Evolutionary conservation across 352 stramenopile species (phyloP), one percentile per base, ranked within the genome.

Genomic region (Globisporangium cystogenes): DNA sequence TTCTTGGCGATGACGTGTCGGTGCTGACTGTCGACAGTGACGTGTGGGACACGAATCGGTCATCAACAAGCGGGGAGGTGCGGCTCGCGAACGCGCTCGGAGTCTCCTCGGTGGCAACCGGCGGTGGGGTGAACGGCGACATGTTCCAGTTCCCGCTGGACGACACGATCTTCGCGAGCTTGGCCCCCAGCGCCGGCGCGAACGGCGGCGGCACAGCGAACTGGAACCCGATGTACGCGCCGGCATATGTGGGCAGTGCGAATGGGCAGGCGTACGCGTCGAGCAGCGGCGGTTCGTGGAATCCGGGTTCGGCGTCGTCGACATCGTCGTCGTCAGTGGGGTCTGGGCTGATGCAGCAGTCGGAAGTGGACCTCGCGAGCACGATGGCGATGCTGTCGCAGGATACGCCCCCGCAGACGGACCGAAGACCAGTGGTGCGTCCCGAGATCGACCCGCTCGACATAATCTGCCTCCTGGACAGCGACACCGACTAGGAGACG

Each of bases 391-490:
- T 72, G 35, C 51, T 90, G 24, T 86, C 79, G 48, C 55, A 67
- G 26, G 83, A 75, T 60, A 74, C 82, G 48, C 57, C 67, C 4
- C 77, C 77, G 47, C 67, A 65, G 14, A 74, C 74, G 27, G 75
- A 82, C 15, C 61, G 70, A 53, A 66, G 55, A 43, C 60, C 51
- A 33, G 51, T 60, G 46, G n/a, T 43, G 33, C 23, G 36, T 26
- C 36, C 62, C 59, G 24, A 48, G 63, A 53, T 60, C 20, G 70
- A 65, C 29, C 52, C 69, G 16, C 67, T 82, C 55, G 78, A 89
- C 51, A 82, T 91, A 31, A 91, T 91, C 54, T 86, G 68, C 55
- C 69, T 91, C 49, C 35, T 91, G 64, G 81, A 91, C 63, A 91
- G 78, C 47, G 33, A 39, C 33, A 39, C 12, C 33, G 33, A 39